Percentiles rank a stretch among this genome's conserved stretches.
Conservation (phyloP, 2,329 filamentous ascomycete species). For the Fusarium sp. region DNA sequence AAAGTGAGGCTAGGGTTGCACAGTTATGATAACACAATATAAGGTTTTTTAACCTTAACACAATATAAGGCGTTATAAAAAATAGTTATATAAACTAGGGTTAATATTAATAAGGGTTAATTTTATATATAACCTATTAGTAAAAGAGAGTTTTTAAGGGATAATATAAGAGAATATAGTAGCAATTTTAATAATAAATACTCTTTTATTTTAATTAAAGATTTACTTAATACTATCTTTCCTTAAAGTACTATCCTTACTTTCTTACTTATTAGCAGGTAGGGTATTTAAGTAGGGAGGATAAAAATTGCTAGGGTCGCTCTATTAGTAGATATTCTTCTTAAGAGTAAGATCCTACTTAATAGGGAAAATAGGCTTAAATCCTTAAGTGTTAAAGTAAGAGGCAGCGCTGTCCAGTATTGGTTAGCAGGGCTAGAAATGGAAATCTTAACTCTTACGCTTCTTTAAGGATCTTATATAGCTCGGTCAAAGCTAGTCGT, state of each 20-base stretch:
- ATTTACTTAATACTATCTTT: slow-evolving; percentile 5
- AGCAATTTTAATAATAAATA: neutral
- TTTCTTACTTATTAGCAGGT: neutral
- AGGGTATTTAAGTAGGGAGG: slow-evolving; percentile 26
- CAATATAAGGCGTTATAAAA: no score
- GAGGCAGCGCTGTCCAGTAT: neutral
- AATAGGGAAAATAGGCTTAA: slow-evolving; percentile 19
- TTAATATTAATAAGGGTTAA: slow-evolving; percentile 27
- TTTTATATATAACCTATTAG: neutral
- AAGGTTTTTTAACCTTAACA: no score
- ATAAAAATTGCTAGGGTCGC: slow-evolving; percentile 4
- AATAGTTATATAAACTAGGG: no score
- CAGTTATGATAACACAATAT: no score
- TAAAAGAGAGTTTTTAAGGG: neutral
- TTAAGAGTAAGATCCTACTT: slow-evolving; percentile 15
- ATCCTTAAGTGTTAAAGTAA: slow-evolving; percentile 8
- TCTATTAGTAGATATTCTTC: slow-evolving; percentile 23
- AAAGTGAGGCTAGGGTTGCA: no score
- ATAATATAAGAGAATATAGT: slow-evolving; percentile 10
- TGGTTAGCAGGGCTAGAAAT: neutral
- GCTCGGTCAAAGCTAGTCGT: slow-evolving; percentile 20
- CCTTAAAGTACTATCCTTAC: fast-evolving
- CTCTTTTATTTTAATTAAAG: slow-evolving; percentile 8
- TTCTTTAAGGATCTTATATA: slow-evolving; percentile 27
- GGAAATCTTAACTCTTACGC: neutral